Evolutionary conservation across 2,329 filamentous ascomycete species (phyloP).

Genomic region (Sphaerulina vaccinii): DNA sequence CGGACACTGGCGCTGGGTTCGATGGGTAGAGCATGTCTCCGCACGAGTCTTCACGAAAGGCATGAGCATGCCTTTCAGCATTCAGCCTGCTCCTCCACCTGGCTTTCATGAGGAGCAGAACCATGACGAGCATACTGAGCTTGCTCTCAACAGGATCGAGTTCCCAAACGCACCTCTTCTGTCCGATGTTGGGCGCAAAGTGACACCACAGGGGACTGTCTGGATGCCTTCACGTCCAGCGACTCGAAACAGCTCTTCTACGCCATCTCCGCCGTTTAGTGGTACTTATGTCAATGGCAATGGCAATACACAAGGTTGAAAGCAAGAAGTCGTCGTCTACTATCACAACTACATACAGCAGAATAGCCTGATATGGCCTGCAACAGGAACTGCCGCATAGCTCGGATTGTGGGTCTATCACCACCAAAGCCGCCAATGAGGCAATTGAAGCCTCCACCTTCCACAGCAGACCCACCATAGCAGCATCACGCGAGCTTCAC

Average conservation of each 20-base stretch:
- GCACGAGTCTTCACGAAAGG: slow-evolving; percentile 11
- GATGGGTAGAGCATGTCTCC: slow-evolving; percentile 7
- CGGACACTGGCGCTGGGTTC: slow-evolving; percentile 9
- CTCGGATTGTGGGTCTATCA: neutral
- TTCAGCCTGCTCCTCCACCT: neutral
- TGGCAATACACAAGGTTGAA: neutral
- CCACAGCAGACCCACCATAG: neutral
- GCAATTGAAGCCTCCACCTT: neutral
- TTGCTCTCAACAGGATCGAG: slow-evolving; percentile 7
- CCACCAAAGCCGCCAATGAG: neutral
- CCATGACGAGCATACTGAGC: slow-evolving; percentile 1
- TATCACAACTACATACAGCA: too few species aligned
- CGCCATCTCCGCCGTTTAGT: neutral
- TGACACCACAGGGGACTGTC: slow-evolving; percentile 5
- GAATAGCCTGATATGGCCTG: neutral
- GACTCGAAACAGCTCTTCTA: neutral
- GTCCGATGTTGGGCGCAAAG: slow-evolving; percentile 7
- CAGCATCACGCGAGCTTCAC: neutral
- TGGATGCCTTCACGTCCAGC: slow-evolving; percentile 8
- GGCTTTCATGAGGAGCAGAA: neutral
- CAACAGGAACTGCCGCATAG: neutral
- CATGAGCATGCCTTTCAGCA: slow-evolving; percentile 14
- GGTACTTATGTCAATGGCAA: neutral
- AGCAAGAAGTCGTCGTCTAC: too few species aligned
- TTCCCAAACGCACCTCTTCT: slow-evolving; percentile 6